These are phyloP conservation scores for Leccinum variicolor DNA, from an alignment of 768 basidiomycete genomes.

Conservation along the genomic window DNA sequence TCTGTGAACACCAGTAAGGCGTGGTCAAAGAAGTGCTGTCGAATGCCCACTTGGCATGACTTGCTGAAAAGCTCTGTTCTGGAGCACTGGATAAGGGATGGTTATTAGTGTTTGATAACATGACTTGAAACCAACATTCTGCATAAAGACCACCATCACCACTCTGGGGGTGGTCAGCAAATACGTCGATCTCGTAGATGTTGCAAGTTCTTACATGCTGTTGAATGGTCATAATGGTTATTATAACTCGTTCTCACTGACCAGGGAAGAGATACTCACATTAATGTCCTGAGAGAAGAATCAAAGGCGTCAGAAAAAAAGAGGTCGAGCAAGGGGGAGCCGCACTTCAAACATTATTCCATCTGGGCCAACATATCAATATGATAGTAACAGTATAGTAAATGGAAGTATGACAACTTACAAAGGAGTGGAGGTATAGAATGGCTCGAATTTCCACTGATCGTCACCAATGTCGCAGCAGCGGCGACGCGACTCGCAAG, in stretches of 20 bases:
- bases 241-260: too few relatives aligned
- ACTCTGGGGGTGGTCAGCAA: constrained; percentile 39
- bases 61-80: constrained; percentile 65
- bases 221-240: neutral
- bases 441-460: constrained; percentile 48
- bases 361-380: constrained; percentile 27
- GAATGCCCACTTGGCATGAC: constrained; percentile 45
- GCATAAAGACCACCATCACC: constrained; percentile 65
- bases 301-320: neutral
- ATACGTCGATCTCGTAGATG: neutral
- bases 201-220: constrained; percentile 31
- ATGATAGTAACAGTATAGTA: neutral
- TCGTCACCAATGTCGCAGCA: constrained; percentile 29
- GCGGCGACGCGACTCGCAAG: neutral
- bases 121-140: constrained; percentile 39
- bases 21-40: neutral
- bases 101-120: neutral
- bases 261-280: constrained; percentile 35
- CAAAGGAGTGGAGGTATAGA: constrained; percentile 50
- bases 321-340: neutral
- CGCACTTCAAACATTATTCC: constrained; percentile 60
- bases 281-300: constrained; percentile 48
- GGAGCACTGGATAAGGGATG: constrained; percentile 43
- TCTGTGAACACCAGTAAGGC: constrained; percentile 26
- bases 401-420: constrained; percentile 25